Base-by-base conservation (phyloP, 1,139 yeast species). In the Debaryomyces udenii region DNA sequence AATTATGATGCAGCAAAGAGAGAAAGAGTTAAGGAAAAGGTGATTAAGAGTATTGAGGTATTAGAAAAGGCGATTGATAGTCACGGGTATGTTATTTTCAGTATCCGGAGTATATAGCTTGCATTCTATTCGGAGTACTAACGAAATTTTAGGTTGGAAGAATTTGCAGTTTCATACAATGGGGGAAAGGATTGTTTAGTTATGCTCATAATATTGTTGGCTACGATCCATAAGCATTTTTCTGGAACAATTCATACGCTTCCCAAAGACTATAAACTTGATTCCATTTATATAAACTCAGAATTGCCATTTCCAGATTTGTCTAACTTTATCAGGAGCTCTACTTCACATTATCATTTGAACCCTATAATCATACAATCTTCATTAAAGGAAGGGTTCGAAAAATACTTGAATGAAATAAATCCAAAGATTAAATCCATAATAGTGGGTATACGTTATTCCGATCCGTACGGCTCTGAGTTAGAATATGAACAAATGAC, bases 101-200 rank as follows among this genome's bases (percentile, higher is more conserved):
- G 28, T 18, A 24, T 20, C n/a, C 23, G n/a, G 10, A 15, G 18
- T 6, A 22, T 14, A 14, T 17, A 6, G 35, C 9, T 6, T 3
- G 7, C 14, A 17, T 6, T 11, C 3, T 14, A 24, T n/a, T 20
- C 13, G 20, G 7, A 16, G 9, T 56, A 57, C 61, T 56, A 54
- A 55, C 57, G 18, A 24, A 18, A n/a, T n/a, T 39, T 24, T 46
- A 59, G 73, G 1, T 61, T 78, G 27, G 70, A 71, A 10, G 81
- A 86, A 47, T 63, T 88, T 3, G 84, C 96, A 3, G 68, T 89
- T 6, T 84, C 94, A 4, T 89, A 85, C 61, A 89, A 89, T 55
- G 96, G 96, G 5, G 96, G 96, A 2, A 89, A 89, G 55, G 96
- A 89, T 62, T 89, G 96, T 53, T 71, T 87, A 26, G 96, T 88